A percentile compares a stretch with the other conserved stretches of the same genome.
Evolutionary conservation across 2,329 filamentous ascomycete genomes (phyloP).

Genomic region (Nigrospora osmanthi): DNA sequence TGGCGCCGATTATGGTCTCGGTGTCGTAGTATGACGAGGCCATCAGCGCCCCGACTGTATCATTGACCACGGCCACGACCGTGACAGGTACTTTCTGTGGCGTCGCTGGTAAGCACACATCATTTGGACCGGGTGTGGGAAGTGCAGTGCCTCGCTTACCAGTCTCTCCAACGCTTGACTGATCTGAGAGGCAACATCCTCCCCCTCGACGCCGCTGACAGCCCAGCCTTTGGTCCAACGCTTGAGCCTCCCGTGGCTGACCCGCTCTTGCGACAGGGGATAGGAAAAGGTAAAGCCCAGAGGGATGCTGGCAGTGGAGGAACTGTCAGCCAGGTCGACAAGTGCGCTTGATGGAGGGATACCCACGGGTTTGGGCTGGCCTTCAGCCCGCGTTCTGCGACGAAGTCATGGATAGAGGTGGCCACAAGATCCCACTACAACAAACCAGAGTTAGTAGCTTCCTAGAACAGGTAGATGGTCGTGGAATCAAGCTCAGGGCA

Average conservation of each 20-base stretch:
- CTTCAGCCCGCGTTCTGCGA: slow-evolving; percentile 38
- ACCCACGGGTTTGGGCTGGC: slow-evolving; percentile 31
- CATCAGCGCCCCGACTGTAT: slow-evolving; percentile 69
- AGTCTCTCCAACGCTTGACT: slow-evolving; percentile 36
- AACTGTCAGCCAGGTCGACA: too few species aligned
- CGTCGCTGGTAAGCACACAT: not conserved
- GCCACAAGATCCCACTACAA: slow-evolving; percentile 65
- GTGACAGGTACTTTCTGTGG: slow-evolving; percentile 59
- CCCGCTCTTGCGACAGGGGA: slow-evolving; percentile 61
- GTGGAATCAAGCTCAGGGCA: too few species aligned
- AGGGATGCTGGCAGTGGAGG: slow-evolving; percentile 31
- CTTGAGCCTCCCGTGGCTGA: slow-evolving; percentile 63
- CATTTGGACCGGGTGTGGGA: too few species aligned
- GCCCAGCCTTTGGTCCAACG: slow-evolving; percentile 72
- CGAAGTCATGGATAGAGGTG: slow-evolving; percentile 61
- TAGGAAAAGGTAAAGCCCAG: slow-evolving; percentile 70
- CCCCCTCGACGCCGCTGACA: slow-evolving; percentile 61
- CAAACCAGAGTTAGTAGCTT: too few species aligned
- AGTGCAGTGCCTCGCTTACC: slow-evolving; percentile 21
- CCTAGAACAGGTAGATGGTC: too few species aligned
- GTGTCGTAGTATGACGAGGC: slow-evolving; percentile 66
- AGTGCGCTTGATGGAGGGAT: not conserved
- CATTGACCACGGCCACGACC: slow-evolving; percentile 66
- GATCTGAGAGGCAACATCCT: slow-evolving; percentile 61
- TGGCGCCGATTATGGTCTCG: slow-evolving; percentile 65